Evolutionary conservation across 2,329 filamentous ascomycete genomes (phyloP).

Genomic region (Aurifilum marmelostoma): DNA sequence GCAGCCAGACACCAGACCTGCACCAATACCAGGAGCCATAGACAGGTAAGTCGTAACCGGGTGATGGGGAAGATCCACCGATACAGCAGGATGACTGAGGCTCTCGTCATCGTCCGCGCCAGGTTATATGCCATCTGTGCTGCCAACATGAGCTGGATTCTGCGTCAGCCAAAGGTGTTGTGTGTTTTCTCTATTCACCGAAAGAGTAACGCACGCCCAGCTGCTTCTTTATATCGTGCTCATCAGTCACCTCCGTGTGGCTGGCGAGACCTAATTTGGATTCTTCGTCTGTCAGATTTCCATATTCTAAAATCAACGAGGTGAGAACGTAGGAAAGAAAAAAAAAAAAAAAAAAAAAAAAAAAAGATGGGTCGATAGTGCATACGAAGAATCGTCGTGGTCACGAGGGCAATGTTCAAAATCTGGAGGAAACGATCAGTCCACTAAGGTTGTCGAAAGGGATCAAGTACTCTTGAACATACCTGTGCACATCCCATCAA

Average conservation of each 20-base stretch:
- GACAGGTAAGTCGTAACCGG: conserved; percentile 33
- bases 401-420: conserved; percentile 33
- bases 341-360: not conserved
- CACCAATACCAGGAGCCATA: conserved; percentile 35
- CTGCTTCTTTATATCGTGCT: conserved; percentile 31
- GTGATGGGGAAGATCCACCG: conserved; percentile 42
- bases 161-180: not conserved
- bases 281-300: conserved; percentile 28
- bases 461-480: not conserved
- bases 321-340: not conserved
- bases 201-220: conserved; percentile 33
- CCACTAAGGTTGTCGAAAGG: too few species aligned
- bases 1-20: conserved; percentile 37
- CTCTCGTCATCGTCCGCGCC: conserved; percentile 40
- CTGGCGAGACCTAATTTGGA: conserved; percentile 35
- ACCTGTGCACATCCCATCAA: conserved; percentile 35
- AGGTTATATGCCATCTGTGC: conserved; percentile 42
- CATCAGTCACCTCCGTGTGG: conserved; percentile 34
- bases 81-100: conserved; percentile 45
- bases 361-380: not conserved
- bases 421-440: not conserved
- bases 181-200: too few species aligned
- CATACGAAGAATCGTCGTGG: conserved; percentile 33
- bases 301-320: too few species aligned
- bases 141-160: conserved; percentile 36